A percentile compares a stretch with the other conserved stretches of the same genome.
Evolutionary conservation across 257 asterid species (phyloP).

Genomic region (Echites panduratus): DNA sequence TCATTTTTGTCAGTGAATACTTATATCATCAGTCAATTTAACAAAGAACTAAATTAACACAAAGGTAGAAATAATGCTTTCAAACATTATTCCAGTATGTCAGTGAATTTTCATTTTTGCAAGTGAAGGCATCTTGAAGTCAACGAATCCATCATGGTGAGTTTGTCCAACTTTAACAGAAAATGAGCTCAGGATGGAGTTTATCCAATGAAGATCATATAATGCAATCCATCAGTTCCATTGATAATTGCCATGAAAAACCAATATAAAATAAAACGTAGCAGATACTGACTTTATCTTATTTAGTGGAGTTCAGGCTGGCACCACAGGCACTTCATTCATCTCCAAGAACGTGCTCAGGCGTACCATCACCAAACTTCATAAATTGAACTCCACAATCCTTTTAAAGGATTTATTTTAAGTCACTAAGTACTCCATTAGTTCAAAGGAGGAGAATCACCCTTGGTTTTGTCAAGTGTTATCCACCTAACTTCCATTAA

Average conservation of each 20-base stretch:
- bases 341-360: neutral
- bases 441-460: neutral
- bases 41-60: neutral
- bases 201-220: neutral
- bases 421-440: neutral
- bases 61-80: neutral
- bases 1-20: slow-evolving; percentile 53
- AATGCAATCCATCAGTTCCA: neutral
- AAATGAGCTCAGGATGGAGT: neutral
- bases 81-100: neutral
- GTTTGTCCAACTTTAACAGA: neutral
- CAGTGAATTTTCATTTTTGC: neutral
- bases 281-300: neutral
- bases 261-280: neutral
- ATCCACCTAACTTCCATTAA: neutral
- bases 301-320: neutral
- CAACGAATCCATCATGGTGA: neutral
- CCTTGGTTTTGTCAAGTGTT: neutral
- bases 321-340: neutral
- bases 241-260: neutral
- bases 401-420: neutral
- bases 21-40: slow-evolving; percentile 27
- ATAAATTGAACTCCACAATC: neutral
- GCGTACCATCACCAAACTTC: neutral
- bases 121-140: neutral